These are phyloP conservation scores for Spathaspora girioi DNA, from an alignment of 805 yeast genomes.

Conservation along the genomic window DNA sequence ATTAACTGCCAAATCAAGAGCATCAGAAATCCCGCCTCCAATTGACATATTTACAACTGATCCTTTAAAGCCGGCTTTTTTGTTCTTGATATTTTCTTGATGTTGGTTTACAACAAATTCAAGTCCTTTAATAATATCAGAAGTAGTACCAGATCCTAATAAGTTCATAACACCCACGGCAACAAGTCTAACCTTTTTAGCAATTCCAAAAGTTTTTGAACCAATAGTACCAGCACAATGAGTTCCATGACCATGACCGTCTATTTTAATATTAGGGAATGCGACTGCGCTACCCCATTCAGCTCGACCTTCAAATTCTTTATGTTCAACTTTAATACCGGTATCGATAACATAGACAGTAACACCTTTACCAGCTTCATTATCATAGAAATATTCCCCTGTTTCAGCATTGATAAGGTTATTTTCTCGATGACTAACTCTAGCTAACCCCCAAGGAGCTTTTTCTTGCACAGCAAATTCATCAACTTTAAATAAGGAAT, in stretches of 20 bases:
- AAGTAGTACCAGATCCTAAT: conserved; percentile 36
- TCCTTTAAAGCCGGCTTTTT: conserved; percentile 49
- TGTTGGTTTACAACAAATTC: conserved; percentile 38
- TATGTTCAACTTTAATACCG: conserved; percentile 63
- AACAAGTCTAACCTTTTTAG: conserved; percentile 50
- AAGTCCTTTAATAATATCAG: conserved; percentile 41
- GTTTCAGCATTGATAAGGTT: background rate
- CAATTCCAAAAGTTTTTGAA: conserved; percentile 76
- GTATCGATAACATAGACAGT: conserved; percentile 81
- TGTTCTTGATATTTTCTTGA: conserved; percentile 19
- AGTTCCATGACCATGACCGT: conserved; percentile 85
- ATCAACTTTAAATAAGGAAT: conserved; percentile 29
- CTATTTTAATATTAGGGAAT: conserved; percentile 39
- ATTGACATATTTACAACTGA: conserved; percentile 62
- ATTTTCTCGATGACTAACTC: conserved; percentile 31
- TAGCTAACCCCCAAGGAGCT: conserved; percentile 40
- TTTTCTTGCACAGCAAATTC: conserved; percentile 34
- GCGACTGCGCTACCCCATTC: conserved; percentile 44
- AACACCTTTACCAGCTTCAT: conserved; percentile 46
- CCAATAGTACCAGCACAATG: conserved; percentile 91
- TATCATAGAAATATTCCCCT: conserved; percentile 30
- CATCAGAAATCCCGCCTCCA: conserved; percentile 56
- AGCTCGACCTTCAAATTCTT: conserved; percentile 65
- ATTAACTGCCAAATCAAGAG: conserved; percentile 55
- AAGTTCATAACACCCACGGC: conserved; percentile 40